Evolutionary conservation across 495 filamentous ascomycete genomes (phyloP).

Genomic region (Bombardia bombarda): DNA sequence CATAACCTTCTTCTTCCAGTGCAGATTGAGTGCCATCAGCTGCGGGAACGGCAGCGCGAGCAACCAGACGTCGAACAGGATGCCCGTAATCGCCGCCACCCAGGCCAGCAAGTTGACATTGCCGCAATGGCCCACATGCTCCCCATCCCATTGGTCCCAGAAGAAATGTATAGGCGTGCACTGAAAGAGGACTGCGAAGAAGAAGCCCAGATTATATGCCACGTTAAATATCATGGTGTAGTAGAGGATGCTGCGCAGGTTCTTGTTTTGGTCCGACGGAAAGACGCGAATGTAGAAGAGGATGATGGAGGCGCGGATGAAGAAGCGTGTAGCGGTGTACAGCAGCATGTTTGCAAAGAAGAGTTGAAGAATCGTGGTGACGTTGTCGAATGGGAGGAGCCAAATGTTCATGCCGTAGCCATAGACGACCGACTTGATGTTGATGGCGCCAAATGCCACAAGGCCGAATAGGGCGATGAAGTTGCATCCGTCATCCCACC

Average conservation of each 20-base stretch:
- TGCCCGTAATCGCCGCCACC: slow-evolving; percentile 24
- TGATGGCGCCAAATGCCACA: slow-evolving; percentile 10
- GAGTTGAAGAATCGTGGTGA: slow-evolving; percentile 22
- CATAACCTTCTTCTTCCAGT: slow-evolving; percentile 28
- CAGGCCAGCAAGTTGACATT: slow-evolving; percentile 21
- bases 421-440: slow-evolving; percentile 10
- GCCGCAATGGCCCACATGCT: slow-evolving; percentile 18
- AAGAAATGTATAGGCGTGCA: slow-evolving; percentile 31
- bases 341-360: slow-evolving; percentile 24
- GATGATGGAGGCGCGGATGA: slow-evolving; percentile 40
- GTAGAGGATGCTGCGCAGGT: slow-evolving; percentile 20
- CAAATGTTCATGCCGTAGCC: slow-evolving; percentile 42
- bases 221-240: slow-evolving; percentile 24
- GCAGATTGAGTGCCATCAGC: slow-evolving; percentile 23
- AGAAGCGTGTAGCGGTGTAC: slow-evolving; percentile 30
- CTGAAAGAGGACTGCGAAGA: slow-evolving; percentile 31
- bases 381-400: slow-evolving; percentile 37
- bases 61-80: slow-evolving; percentile 29
- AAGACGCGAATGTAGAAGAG: slow-evolving; percentile 47
- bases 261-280: slow-evolving; percentile 14
- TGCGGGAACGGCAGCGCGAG: slow-evolving; percentile 29
- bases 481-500: slow-evolving; percentile 27
- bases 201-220: slow-evolving; percentile 30
- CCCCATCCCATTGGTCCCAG: slow-evolving; percentile 24
- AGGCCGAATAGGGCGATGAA: slow-evolving; percentile 17